These are phyloP conservation scores for Cicer judaicum DNA, from an alignment of 306 rosid genomes.

Conservation along the genomic window DNA sequence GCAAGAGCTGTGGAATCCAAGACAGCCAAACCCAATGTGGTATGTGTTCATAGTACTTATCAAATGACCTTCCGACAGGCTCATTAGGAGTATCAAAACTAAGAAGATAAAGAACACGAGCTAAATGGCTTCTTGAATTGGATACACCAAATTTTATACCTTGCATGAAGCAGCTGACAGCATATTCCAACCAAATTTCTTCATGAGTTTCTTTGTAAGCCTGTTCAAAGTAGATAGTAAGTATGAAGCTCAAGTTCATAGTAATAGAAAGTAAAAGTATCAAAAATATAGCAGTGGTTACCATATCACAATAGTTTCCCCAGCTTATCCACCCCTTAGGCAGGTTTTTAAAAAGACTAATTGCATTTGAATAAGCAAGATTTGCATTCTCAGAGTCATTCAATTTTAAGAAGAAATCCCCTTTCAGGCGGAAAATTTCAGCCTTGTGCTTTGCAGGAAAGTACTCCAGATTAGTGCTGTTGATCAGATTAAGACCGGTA, in stretches of 20 bases:
- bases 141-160: conserved; percentile 93
- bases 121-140: conserved; percentile 96
- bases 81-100: conserved; percentile 93
- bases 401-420: conserved; percentile 85
- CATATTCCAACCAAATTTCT: conserved; percentile 96
- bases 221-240: conserved; percentile 52
- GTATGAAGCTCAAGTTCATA: conserved; percentile 37
- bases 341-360: conserved; percentile 83
- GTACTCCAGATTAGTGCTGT: conserved; percentile 91
- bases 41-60: conserved; percentile 85
- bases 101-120: conserved; percentile 95
- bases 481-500: conserved; percentile 82
- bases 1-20: conserved; percentile 99
- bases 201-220: conserved; percentile 88
- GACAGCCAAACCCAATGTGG: conserved; percentile 99
- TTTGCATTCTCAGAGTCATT: conserved; percentile 84
- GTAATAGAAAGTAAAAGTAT: conserved; percentile 37
- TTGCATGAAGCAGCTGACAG: conserved; percentile 96
- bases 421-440: conserved; percentile 88
- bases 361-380: conserved; percentile 80
- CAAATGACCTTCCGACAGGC: conserved; percentile 93
- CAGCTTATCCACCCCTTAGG: conserved; percentile 99
- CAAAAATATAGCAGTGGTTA: conserved; percentile 47
- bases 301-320: conserved; percentile 99
- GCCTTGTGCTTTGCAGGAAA: conserved; percentile 95